Evolutionary conservation across 192 early-diverging fungal genomes (phyloP).

Genomic region (Coemansia sp.): DNA sequence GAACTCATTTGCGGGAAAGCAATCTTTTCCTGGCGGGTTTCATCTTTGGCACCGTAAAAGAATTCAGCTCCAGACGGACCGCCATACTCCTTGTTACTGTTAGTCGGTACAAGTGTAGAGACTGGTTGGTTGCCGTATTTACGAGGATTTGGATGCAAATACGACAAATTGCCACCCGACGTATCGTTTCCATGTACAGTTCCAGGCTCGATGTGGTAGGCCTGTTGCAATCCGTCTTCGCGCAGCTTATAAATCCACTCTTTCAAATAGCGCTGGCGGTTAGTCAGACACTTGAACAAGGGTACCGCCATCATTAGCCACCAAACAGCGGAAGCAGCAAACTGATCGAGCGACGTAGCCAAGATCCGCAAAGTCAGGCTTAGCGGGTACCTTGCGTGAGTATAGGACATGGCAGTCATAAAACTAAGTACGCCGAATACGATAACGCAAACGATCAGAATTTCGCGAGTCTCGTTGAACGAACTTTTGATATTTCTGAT

Average conservation of each 20-base stretch:
- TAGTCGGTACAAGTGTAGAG: background rate
- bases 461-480: conserved; percentile 57
- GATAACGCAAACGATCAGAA: conserved; percentile 22
- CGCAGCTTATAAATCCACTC: conserved; percentile 31
- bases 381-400: conserved; percentile 29
- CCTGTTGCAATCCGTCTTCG: conserved; percentile 37
- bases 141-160: background rate
- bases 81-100: background rate
- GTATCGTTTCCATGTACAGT: background rate
- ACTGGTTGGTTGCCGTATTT: background rate
- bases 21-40: background rate
- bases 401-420: conserved; percentile 43
- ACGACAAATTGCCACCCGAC: background rate
- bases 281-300: conserved; percentile 30
- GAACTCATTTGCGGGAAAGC: background rate
- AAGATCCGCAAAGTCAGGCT: conserved; percentile 22
- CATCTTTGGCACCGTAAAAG: background rate
- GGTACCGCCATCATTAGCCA: conserved; percentile 49
- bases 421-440: conserved; percentile 38
- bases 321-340: conserved; percentile 41
- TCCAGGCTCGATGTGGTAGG: conserved; percentile 19
- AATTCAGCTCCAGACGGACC: background rate
- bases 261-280: conserved; percentile 22
- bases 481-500: conserved; percentile 53
- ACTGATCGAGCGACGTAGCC: conserved; percentile 45